Conservation (phyloP, 2,329 filamentous ascomycete species). For the Colletotrichum graminicola region DNA sequence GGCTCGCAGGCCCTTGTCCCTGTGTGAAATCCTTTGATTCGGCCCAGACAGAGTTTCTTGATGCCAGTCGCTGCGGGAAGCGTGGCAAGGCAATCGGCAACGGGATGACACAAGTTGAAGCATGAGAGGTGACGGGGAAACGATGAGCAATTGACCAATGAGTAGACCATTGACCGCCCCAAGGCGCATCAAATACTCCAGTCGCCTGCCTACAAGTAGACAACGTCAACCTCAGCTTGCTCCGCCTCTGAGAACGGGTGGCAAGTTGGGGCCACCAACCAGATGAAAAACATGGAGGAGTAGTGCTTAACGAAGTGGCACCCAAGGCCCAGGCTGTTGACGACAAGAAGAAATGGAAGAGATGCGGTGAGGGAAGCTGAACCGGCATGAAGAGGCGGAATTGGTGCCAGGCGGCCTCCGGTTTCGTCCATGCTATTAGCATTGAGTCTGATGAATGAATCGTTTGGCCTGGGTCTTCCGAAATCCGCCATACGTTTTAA, state of each 20-base stretch:
- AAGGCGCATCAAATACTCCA: conserved; percentile 19
- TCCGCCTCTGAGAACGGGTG: background rate
- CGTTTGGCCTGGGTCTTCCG: background rate
- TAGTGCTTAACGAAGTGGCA: background rate
- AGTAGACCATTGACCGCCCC: conserved; percentile 15
- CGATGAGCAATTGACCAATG: conserved; percentile 38
- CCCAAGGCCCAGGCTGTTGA: background rate
- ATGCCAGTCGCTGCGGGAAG: conserved; percentile 9
- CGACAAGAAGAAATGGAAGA: background rate
- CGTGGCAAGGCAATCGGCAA: conserved; percentile 21
- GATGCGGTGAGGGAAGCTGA: conserved; percentile 1
- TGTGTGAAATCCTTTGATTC: background rate
- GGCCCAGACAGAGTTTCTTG: conserved; percentile 7
- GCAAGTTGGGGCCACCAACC: background rate
- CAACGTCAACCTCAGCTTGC: conserved; percentile 2
- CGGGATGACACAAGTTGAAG: conserved; percentile 12
- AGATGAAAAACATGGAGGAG: background rate
- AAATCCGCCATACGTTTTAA: background rate
- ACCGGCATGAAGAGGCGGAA: background rate
- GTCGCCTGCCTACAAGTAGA: background rate
- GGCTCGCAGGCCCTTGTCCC: conserved; percentile 4
- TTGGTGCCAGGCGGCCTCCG: conserved; percentile 6
- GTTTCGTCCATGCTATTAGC: background rate
- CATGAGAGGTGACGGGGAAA: background rate
- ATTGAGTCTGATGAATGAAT: background rate